These are phyloP conservation scores for Nepenthes gracilis DNA, from an alignment of 148 eudicot genomes.

Conservation along the genomic window DNA sequence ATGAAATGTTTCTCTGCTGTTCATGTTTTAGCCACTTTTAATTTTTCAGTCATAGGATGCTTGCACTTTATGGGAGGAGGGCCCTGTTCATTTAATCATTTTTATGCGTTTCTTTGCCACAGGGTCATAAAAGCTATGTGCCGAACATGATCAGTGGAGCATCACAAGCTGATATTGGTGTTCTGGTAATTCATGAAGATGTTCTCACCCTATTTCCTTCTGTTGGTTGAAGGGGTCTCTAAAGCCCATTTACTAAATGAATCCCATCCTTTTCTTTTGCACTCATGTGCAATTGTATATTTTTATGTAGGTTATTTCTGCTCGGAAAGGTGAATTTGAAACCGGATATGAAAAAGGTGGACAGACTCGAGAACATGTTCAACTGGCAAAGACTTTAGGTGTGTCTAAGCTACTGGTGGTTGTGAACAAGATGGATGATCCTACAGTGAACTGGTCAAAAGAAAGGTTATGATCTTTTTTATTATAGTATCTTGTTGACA, in stretches of 20 bases:
- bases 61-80: too few species aligned
- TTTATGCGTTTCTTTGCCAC: neutral
- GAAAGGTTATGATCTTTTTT: constrained; percentile 36
- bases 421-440: constrained; percentile 96
- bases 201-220: neutral
- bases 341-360: constrained; percentile 99
- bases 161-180: constrained; percentile 95
- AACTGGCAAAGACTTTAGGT: constrained; percentile 94
- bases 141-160: constrained; percentile 99
- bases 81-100: neutral
- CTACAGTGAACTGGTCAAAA: constrained; percentile 94
- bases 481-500: too few species aligned
- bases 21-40: too few species aligned
- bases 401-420: constrained; percentile 83
- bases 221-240: too few species aligned
- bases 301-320: constrained; percentile 71
- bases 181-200: constrained; percentile 41
- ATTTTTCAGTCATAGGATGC: too few species aligned
- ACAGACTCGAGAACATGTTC: constrained; percentile 95
- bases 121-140: constrained; percentile 99
- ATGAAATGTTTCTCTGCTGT: too few species aligned
- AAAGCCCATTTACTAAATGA: neutral
- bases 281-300: neutral
- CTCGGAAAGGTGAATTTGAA: constrained; percentile 99
- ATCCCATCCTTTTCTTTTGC: neutral